A percentile compares a stretch with the other conserved stretches of the same genome.
These are phyloP conservation scores for Solanum habrochaites DNA, from an alignment of 257 asterid species.

Conservation along the genomic window DNA sequence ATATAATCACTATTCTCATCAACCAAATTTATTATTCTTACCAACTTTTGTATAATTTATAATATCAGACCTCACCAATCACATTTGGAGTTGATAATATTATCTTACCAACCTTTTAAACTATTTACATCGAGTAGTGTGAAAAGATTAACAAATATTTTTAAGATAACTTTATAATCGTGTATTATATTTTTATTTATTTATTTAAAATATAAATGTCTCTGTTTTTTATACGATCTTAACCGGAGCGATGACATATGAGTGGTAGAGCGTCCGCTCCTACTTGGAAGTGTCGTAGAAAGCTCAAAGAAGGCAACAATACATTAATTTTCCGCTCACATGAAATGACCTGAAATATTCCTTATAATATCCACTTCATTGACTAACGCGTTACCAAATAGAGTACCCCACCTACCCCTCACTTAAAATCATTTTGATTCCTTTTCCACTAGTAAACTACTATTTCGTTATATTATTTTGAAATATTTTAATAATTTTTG, in stretches of 20 bases:
- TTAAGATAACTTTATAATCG: too few relatives aligned
- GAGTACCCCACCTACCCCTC: too few relatives aligned
- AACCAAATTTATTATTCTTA: background rate
- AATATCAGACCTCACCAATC: background rate
- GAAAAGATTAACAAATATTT: too few relatives aligned
- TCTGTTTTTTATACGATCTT: too few relatives aligned
- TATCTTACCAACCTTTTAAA: background rate
- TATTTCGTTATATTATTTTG: too few relatives aligned
- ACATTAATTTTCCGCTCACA: background rate
- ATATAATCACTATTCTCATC: background rate
- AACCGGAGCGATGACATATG: background rate
- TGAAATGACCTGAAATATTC: background rate
- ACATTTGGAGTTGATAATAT: too few relatives aligned
- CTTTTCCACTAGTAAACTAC: background rate
- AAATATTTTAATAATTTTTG: too few relatives aligned
- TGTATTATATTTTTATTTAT: too few relatives aligned
- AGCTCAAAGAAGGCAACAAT: background rate
- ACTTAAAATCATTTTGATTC: background rate
- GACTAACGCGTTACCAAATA: background rate
- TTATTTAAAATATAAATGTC: too few relatives aligned
- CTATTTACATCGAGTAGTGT: too few relatives aligned
- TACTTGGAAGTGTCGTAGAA: background rate
- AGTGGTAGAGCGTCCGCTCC: accelerated
- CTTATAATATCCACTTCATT: too few relatives aligned
- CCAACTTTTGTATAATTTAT: background rate